phyloP scores from a whole-genome alignment of 164 flowering plant genomes.

The Protea cynaroides region DNA sequence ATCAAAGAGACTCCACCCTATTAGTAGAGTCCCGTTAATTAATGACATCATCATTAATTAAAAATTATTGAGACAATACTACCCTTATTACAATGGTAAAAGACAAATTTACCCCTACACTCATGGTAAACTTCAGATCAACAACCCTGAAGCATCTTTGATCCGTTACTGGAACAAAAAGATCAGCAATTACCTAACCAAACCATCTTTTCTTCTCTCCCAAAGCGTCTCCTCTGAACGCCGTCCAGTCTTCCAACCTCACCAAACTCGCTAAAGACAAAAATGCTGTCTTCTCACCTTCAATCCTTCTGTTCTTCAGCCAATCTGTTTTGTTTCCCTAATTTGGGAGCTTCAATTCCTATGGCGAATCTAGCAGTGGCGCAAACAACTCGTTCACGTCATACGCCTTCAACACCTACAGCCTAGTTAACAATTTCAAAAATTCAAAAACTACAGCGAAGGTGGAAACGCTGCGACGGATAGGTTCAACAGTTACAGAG shows the following conservation, averaged over 20 bases:
- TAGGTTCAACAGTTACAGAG: constrained; percentile 47
- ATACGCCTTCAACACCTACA: constrained; percentile 42
- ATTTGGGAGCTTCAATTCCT: constrained; percentile 39
- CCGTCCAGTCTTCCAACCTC: too few species aligned
- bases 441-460: constrained; percentile 51
- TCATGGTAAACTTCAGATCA: too few species aligned
- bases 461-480: constrained; percentile 41
- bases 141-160: constrained; percentile 51
- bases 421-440: constrained; percentile 38
- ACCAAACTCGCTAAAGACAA: too few species aligned
- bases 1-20: too few species aligned
- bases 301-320: too few species aligned
- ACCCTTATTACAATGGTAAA: too few species aligned
- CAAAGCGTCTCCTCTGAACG: constrained; percentile 60
- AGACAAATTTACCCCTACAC: too few species aligned
- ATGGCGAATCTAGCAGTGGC: constrained; percentile 44
- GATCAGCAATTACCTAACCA: constrained; percentile 21
- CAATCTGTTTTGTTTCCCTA: constrained; percentile 74
- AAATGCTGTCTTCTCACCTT: too few species aligned
- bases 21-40: too few species aligned
- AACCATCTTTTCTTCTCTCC: constrained; percentile 24
- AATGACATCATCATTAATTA: too few species aligned
- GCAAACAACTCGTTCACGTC: constrained; percentile 47
- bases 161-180: constrained; percentile 41
- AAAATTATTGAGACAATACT: too few species aligned